Conservation (phyloP, 75 land plant species). For the Ceratopteris richardii region DNA sequence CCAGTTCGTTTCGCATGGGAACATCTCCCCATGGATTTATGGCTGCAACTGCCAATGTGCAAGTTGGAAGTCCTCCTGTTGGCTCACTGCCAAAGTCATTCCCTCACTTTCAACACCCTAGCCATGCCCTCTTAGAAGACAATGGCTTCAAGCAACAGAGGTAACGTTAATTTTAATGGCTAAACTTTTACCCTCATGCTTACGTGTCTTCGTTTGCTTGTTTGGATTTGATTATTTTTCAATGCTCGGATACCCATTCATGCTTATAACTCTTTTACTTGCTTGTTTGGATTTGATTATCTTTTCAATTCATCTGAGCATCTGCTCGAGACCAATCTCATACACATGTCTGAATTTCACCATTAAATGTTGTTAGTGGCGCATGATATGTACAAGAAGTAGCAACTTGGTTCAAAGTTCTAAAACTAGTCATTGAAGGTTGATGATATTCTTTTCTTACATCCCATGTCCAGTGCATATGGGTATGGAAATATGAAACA, state of each 20-base stretch:
- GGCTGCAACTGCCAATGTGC: constrained; percentile 26
- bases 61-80: constrained; percentile 78
- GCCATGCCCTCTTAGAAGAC: constrained; percentile 91
- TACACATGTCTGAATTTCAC: too few species aligned
- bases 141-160: constrained; percentile 92
- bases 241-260: neutral
- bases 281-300: constrained; percentile 3
- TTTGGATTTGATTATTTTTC: neutral
- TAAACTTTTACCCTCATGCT: neutral
- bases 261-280: neutral
- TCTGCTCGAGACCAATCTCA: too few species aligned
- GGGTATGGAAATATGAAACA: too few species aligned
- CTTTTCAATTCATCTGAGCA: too few species aligned
- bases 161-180: too few species aligned
- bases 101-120: constrained; percentile 95
- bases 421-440: too few species aligned
- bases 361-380: too few species aligned
- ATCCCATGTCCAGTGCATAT: too few species aligned
- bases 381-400: too few species aligned
- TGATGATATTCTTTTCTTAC: too few species aligned
- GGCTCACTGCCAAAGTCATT: constrained; percentile 88
- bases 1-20: constrained; percentile 44
- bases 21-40: constrained; percentile 50
- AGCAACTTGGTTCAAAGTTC: too few species aligned
- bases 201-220: neutral